These are phyloP conservation scores for Citrullus amarus DNA, from an alignment of 306 rosid species.

Conservation along the genomic window DNA sequence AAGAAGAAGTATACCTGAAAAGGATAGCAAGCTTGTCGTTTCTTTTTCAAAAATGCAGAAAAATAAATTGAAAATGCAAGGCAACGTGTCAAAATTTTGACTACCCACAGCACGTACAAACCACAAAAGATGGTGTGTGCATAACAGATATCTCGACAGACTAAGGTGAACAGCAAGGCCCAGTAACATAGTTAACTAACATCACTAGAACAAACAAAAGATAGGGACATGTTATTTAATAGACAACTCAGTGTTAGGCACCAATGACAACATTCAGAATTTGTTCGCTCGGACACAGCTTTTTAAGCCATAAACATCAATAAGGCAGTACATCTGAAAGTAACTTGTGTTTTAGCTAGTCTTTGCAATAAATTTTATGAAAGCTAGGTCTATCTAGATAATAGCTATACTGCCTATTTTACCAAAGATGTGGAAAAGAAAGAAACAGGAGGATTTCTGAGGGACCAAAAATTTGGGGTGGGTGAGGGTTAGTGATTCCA, in stretches of 20 bases:
- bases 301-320: background rate
- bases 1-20: slow-evolving; percentile 74
- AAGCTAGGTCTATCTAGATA: background rate
- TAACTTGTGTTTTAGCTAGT: background rate
- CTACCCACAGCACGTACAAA: background rate
- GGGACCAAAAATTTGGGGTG: background rate
- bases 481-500: background rate
- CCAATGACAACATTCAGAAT: background rate
- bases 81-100: background rate
- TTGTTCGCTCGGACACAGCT: background rate
- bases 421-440: background rate
- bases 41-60: background rate
- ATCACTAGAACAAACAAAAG: background rate
- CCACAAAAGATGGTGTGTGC: background rate
- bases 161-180: background rate
- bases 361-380: background rate
- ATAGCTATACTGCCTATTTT: background rate
- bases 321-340: background rate
- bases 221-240: background rate
- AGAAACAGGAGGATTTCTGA: background rate
- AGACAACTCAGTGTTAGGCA: background rate
- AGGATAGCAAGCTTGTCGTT: background rate
- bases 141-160: background rate
- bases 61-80: background rate
- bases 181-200: background rate